Evolutionary conservation across 2,329 filamentous ascomycete genomes (phyloP).

Genomic region (Paecilomyces sp.): DNA sequence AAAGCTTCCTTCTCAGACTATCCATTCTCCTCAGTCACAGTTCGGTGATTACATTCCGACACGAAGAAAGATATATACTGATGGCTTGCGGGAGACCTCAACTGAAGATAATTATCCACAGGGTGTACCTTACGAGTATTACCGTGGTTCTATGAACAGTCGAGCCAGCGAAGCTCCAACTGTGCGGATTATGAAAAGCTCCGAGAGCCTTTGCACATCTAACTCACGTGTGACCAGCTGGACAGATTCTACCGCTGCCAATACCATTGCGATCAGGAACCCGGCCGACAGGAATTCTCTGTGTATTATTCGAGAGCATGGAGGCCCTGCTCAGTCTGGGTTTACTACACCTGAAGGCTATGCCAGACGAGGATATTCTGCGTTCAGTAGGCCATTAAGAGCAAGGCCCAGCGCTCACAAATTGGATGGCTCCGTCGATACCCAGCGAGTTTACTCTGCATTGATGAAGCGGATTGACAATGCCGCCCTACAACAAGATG

Average conservation of each 20-base stretch:
- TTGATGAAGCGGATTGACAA: slow-evolving; percentile 34
- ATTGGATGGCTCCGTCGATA: slow-evolving; percentile 23
- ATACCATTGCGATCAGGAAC: slow-evolving; percentile 29
- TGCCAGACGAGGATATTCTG: slow-evolving; percentile 18
- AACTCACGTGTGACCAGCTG: slow-evolving; percentile 43
- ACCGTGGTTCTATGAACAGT: background rate
- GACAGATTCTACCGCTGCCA: slow-evolving; percentile 39
- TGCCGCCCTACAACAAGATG: slow-evolving; percentile 11
- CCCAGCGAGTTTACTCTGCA: slow-evolving; percentile 36
- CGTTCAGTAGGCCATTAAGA: slow-evolving; percentile 19
- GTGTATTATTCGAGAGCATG: slow-evolving; percentile 39
- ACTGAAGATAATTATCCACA: background rate
- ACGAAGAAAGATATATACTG: background rate
- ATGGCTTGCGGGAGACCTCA: background rate
- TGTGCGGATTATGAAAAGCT: slow-evolving; percentile 19
- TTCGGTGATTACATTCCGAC: slow-evolving; percentile 13
- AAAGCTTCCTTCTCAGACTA: slow-evolving; percentile 14
- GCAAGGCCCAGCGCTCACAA: slow-evolving; percentile 7
- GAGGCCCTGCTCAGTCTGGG: slow-evolving; percentile 20
- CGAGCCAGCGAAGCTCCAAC: slow-evolving; percentile 7
- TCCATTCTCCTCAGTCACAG: slow-evolving; percentile 14
- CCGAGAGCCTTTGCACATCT: slow-evolving; percentile 26
- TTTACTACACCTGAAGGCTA: slow-evolving; percentile 11
- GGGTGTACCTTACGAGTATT: background rate
- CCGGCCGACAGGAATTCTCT: slow-evolving; percentile 28